phyloP scores from a whole-genome alignment of 1,139 yeast genomes.

The Diutina pseudorugosa region DNA sequence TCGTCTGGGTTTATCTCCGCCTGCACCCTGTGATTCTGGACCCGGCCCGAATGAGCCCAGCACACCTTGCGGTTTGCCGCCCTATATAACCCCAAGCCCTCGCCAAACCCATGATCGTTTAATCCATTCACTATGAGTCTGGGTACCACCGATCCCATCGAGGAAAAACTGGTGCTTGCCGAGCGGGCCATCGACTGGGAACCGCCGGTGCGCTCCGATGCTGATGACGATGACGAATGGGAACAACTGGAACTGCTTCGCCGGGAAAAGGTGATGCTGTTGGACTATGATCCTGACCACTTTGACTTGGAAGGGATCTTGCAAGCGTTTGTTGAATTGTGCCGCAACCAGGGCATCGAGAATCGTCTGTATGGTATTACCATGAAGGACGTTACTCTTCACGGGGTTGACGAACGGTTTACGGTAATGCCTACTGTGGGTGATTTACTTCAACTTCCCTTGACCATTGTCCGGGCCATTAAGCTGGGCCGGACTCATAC shows the following conservation, averaged over 20 bases:
- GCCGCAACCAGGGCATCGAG: neutral
- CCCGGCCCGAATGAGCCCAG: neutral
- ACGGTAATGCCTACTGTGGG: constrained; percentile 1
- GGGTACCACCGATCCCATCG: neutral
- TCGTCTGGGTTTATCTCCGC: neutral
- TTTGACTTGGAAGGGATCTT: neutral
- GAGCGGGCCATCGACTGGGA: neutral
- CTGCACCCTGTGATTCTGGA: neutral
- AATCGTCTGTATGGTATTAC: neutral
- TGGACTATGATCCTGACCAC: neutral
- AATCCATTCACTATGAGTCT: too few species aligned
- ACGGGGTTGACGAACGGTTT: constrained; percentile 1
- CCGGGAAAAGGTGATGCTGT: neutral
- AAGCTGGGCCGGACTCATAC: neutral
- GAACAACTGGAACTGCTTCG: neutral
- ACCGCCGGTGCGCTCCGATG: neutral
- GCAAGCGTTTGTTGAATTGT: neutral
- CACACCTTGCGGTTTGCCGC: neutral
- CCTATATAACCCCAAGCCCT: neutral
- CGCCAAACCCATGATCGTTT: too few species aligned
- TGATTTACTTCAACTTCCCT: neutral
- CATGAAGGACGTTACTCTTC: neutral
- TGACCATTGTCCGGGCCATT: neutral
- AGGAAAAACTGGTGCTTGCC: neutral
- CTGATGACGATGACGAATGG: neutral